Percentiles rank a stretch among this genome's conserved stretches.
phyloP scores from a whole-genome alignment of 805 yeast genomes.

The Wickerhamiella allomyrinae region DNA sequence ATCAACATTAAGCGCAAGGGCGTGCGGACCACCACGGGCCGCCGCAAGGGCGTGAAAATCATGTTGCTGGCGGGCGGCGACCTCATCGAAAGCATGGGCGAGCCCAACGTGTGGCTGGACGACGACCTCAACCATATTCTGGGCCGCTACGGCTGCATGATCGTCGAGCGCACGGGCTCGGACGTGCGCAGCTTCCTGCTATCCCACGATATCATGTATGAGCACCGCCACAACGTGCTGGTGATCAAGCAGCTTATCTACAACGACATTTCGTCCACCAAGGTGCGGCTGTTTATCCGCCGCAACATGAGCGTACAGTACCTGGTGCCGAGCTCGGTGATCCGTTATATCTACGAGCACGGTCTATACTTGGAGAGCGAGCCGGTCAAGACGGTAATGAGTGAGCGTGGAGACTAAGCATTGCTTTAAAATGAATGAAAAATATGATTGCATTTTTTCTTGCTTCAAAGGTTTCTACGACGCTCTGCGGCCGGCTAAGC shows the following conservation, averaged over 20 bases:
- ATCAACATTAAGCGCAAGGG: conserved; percentile 86
- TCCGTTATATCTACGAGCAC: conserved; percentile 88
- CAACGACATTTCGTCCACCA: conserved; percentile 90
- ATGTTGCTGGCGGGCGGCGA: conserved; percentile 98
- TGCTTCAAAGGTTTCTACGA: no score
- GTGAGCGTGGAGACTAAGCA: conserved; percentile 19
- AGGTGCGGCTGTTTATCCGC: conserved; percentile 80
- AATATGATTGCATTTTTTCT: no score
- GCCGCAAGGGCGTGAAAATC: conserved; percentile 68
- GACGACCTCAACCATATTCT: conserved; percentile 85
- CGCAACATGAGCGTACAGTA: conserved; percentile 96
- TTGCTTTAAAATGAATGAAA: no score
- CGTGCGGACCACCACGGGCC: conserved; percentile 34
- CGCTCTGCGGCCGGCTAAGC: no score
- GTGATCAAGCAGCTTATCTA: conserved; percentile 93
- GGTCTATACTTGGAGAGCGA: conserved; percentile 75
- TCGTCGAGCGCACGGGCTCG: conserved; percentile 91
- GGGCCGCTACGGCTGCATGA: conserved; percentile 91
- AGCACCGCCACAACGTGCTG: conserved; percentile 79
- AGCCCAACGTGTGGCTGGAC: conserved; percentile 98
- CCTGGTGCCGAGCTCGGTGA: conserved; percentile 82
- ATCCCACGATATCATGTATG: conserved; percentile 94
- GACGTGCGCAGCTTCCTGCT: conserved; percentile 87
- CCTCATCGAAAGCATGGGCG: conserved; percentile 97
- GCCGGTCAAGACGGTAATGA: conserved; percentile 76